Base-by-base conservation (phyloP, 495 filamentous ascomycete genomes). In the Neurospora sp. region DNA sequence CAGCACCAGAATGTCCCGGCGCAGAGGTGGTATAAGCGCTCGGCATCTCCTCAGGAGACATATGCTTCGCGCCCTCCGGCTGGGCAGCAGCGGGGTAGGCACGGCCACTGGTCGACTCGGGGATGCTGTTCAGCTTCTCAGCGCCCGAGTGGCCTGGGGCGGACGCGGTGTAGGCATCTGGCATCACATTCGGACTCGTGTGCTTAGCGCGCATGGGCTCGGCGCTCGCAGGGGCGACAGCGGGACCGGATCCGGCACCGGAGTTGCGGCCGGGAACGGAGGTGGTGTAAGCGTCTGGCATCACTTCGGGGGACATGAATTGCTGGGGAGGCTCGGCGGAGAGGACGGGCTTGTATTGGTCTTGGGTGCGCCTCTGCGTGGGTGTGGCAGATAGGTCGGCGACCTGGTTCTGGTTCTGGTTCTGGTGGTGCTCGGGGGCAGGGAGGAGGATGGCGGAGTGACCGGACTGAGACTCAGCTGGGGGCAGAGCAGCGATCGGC, bases 301-400 rank as follows among this genome's bases (percentile, higher is more conserved):
- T 75, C 8, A 77, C 75, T 40, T 75, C 76, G 4, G 78, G 78
- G 44, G 75, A 74, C 74, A 77, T 76, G 27, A 65, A 65, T 0
- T 65, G 14, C 27, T 65, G 53, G 3, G 53, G 53, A 4, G 53
- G 6, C 53, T 65, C 53, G 53, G 53, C 53, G 12, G 22, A 8
- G 27, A 65, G 53, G 12, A 65, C 53, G 7, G 53, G 53, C 53
- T 65, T 65, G 53, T 65, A 65, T 31, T 65, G 53, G 53, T 65
- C 53, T 18, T 65, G 53, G 27, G 53, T 65, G 14, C 53, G 53
- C 3, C 53, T 27, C 22, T 59, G 48, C 20, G 5, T 31, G 22
- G 27, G 53, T 27, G 27, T 5, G 27, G 53, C 27, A 2, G 53
- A 16, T 44, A 8, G 41, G 6, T 44, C 41, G 41, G 41, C 3